Conservation (phyloP, 2,329 filamentous ascomycete species). For the Aspergillus puulaauensis region DNA sequence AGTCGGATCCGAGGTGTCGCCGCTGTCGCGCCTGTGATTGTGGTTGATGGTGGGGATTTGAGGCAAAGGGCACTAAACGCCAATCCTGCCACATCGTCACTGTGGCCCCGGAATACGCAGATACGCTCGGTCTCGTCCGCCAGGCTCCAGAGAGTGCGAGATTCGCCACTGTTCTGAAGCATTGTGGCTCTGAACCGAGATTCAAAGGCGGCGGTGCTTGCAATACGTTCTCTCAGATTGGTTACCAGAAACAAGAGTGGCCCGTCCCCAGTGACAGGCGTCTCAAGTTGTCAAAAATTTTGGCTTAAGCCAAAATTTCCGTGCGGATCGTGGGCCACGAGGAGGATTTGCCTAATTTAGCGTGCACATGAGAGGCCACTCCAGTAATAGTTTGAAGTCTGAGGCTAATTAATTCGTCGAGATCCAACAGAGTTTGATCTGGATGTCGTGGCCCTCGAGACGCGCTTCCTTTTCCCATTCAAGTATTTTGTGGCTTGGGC, state of each 20-base stretch:
- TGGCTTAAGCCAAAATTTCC: background rate
- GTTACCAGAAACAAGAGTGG: background rate
- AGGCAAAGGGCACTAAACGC: background rate
- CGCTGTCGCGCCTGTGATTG: slow-evolving; percentile 4
- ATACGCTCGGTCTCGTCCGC: background rate
- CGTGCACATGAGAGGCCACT: background rate
- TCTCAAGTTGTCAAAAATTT: slow-evolving; percentile 5
- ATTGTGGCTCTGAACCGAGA: background rate
- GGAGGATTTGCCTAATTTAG: slow-evolving; percentile 3
- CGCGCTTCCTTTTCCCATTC: too few relatives aligned
- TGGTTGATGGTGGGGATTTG: background rate
- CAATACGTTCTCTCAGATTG: background rate
- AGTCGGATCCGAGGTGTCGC: slow-evolving; percentile 1
- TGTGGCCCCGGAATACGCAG: background rate
- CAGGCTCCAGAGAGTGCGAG: background rate
- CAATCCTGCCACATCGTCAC: background rate
- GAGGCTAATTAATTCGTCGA: background rate
- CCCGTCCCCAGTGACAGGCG: background rate
- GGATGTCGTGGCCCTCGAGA: too few relatives aligned
- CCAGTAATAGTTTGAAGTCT: background rate
- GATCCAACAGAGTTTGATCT: background rate
- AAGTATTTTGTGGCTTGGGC: too few relatives aligned
- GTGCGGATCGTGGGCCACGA: slow-evolving; percentile 3
- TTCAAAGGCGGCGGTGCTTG: background rate
- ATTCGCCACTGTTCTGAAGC: background rate